Conservation (phyloP, 495 filamentous ascomycete species). For the Trichoderma virens region DNA sequence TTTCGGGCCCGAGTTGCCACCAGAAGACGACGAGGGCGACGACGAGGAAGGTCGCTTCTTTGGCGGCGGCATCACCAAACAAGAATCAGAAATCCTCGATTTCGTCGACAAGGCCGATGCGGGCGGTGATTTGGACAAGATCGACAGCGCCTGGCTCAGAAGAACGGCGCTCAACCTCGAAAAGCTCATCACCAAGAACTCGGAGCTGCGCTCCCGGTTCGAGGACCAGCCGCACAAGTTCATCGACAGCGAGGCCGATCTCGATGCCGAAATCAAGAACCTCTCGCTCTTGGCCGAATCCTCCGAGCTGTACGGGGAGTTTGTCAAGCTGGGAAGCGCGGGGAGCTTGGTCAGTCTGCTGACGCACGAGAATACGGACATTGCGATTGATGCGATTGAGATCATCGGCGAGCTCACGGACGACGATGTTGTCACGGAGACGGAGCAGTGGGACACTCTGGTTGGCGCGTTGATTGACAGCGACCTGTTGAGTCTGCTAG, state of each 20-base stretch:
- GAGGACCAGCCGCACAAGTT: constrained; percentile 79
- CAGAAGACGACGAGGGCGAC: constrained; percentile 48
- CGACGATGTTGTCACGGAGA: constrained; percentile 81
- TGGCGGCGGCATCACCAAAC: constrained; percentile 76
- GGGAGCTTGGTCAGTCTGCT: constrained; percentile 70
- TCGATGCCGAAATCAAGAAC: constrained; percentile 85
- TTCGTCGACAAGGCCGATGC: constrained; percentile 53
- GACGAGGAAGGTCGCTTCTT: constrained; percentile 95
- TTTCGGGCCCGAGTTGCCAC: constrained; percentile 64
- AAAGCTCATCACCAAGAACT: constrained; percentile 83
- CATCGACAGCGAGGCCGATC: constrained; percentile 68
- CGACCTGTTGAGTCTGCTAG: constrained; percentile 74
- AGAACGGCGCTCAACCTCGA: constrained; percentile 80
- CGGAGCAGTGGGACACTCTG: constrained; percentile 73
- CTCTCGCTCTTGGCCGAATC: constrained; percentile 84
- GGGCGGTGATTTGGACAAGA: constrained; percentile 56
- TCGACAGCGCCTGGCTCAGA: constrained; percentile 77
- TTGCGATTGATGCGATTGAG: constrained; percentile 86
- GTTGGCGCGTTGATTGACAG: constrained; percentile 78
- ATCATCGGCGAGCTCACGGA: constrained; percentile 90
- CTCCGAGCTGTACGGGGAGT: constrained; percentile 74
- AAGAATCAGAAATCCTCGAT: constrained; percentile 80
- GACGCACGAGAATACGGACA: constrained; percentile 94
- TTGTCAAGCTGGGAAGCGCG: constrained; percentile 70
- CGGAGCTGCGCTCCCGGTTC: constrained; percentile 83